Conservation (phyloP, 1,139 yeast genomes). For the Ashbya aceris region DNA sequence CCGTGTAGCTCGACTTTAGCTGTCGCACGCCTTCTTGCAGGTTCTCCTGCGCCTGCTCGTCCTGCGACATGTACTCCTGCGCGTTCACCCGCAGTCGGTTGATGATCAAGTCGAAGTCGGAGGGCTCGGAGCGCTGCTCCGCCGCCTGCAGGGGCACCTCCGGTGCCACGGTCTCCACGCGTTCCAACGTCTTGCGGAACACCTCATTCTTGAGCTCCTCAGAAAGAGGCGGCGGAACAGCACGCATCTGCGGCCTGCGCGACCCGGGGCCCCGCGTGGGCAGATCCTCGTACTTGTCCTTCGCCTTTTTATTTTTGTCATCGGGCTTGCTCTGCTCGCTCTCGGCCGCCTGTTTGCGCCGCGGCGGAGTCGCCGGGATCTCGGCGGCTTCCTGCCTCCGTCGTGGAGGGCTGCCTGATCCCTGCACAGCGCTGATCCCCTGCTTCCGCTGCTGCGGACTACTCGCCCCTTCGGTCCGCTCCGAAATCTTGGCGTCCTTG, state of each 20-base stretch:
- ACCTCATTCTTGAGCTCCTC: constrained; percentile 24
- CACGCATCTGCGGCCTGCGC: constrained; percentile 11
- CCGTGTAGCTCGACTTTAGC: constrained; percentile 52
- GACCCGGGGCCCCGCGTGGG: too few species aligned
- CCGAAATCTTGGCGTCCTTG: too few species aligned
- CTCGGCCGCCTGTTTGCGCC: too few species aligned
- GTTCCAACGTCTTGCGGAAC: constrained; percentile 18
- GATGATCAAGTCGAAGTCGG: constrained; percentile 36
- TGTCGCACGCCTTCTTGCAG: constrained; percentile 51
- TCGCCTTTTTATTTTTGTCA: too few species aligned
- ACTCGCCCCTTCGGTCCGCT: too few species aligned
- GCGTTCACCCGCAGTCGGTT: constrained; percentile 34
- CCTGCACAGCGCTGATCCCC: too few species aligned
- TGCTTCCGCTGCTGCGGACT: too few species aligned
- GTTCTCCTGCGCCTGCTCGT: constrained; percentile 37
- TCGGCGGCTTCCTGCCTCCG: too few species aligned
- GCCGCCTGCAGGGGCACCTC: constrained; percentile 12
- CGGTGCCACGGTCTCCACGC: constrained; percentile 3
- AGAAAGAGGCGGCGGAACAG: constrained; percentile 29
- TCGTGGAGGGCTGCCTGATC: too few species aligned
- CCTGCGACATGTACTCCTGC: constrained; percentile 29
- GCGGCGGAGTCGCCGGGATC: too few species aligned
- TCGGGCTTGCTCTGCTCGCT: too few species aligned
- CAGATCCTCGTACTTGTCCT: too few species aligned
- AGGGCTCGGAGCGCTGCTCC: constrained; percentile 14